Percentiles rank a stretch among this genome's conserved stretches.
phyloP scores from a whole-genome alignment of 352 stramenopile species.

The Globisporangium ultimum region DNA sequence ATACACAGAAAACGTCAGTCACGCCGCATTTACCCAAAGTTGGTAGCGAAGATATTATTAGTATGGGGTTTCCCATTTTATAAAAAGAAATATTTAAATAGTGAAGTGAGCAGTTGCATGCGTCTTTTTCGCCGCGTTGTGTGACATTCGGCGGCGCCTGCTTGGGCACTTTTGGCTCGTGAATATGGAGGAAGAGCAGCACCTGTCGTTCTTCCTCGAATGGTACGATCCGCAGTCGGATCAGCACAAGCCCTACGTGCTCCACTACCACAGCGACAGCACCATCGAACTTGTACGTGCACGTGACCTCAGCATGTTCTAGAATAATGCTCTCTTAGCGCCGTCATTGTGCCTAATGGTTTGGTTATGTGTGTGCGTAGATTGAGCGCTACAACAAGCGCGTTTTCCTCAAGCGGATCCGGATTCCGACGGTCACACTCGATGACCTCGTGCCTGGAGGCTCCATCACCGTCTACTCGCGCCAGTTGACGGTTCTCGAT shows the following conservation, averaged over 20 bases:
- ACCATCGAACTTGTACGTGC: slow-evolving; percentile 64
- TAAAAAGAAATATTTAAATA: too few relatives aligned
- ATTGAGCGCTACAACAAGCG: slow-evolving; percentile 56
- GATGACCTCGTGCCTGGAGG: slow-evolving; percentile 68
- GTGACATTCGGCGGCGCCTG: not conserved
- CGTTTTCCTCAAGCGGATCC: slow-evolving; percentile 78
- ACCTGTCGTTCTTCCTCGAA: slow-evolving; percentile 75
- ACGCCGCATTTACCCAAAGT: too few relatives aligned
- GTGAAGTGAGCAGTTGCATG: too few relatives aligned
- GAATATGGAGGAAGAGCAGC: slow-evolving; percentile 48
- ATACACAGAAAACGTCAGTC: too few relatives aligned
- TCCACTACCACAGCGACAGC: slow-evolving; percentile 70
- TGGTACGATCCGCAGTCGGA: slow-evolving; percentile 76
- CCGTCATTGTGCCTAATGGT: not conserved
- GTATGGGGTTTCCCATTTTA: too few relatives aligned
- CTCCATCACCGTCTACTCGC: slow-evolving; percentile 74
- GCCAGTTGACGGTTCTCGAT: slow-evolving; percentile 64
- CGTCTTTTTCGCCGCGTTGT: too few relatives aligned
- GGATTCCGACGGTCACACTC: slow-evolving; percentile 58
- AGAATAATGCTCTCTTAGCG: not conserved
- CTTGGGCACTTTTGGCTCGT: not conserved
- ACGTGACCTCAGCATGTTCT: not conserved
- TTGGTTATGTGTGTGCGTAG: slow-evolving; percentile 15
- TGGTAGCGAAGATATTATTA: too few relatives aligned
- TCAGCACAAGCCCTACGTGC: slow-evolving; percentile 64